Evolutionary conservation across 1,284 basidiomycete genomes (phyloP).

Genomic region (Schizophyllum commune): DNA sequence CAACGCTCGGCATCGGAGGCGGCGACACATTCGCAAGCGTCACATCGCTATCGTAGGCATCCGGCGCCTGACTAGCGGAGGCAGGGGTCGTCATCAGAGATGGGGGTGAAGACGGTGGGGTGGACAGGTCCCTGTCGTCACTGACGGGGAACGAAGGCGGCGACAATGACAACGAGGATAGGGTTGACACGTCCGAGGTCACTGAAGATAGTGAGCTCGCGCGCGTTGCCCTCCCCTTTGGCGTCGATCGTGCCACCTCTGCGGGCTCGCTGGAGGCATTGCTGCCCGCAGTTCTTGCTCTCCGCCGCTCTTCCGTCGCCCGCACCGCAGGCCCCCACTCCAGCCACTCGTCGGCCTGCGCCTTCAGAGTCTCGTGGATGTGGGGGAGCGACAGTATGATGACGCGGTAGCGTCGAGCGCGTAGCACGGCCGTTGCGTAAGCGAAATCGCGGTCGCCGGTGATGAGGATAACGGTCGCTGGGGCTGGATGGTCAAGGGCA

Average conservation of each 20-base stretch:
- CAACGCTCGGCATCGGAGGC: no score
- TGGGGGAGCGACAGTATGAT: constrained; percentile 40
- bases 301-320: constrained; percentile 8
- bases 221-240: background rate
- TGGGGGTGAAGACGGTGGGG: background rate
- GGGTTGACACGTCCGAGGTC: background rate
- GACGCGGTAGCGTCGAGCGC: constrained; percentile 40
- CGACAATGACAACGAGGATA: background rate
- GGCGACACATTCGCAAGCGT: no score
- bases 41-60: no score
- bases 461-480: constrained; percentile 46
- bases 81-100: background rate
- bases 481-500: constrained; percentile 46
- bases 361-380: constrained; percentile 37
- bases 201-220: background rate
- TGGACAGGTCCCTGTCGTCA: background rate
- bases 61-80: background rate
- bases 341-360: constrained; percentile 44
- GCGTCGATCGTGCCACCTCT: background rate
- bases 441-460: constrained; percentile 52
- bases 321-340: constrained; percentile 44
- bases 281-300: background rate
- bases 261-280: background rate
- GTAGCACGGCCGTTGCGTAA: constrained; percentile 45
- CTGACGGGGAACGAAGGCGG: background rate